Base-by-base conservation (phyloP, 2,329 filamentous ascomycete genomes). In the Ceratocystis diversiconidia region DNA sequence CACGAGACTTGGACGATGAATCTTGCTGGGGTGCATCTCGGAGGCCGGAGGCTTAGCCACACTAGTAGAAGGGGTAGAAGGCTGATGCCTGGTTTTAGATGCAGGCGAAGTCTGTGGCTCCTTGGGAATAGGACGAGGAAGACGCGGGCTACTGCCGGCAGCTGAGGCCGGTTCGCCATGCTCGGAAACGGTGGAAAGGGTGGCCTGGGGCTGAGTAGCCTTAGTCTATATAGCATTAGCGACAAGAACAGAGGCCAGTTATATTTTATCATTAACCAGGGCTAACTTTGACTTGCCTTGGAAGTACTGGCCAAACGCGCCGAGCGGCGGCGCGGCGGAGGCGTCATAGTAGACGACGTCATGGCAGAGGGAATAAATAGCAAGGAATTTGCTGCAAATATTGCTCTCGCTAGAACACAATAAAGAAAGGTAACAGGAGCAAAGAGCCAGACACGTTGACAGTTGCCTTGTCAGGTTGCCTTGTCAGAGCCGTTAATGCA, bases 21-120 rank as follows among this genome's bases (percentile, higher is more conserved):
- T 83, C 73, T 88, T 89, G 77, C 88, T 89, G 7, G 92, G 92
- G 73, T 96, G 92, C 92, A 96, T 96, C 74, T 96, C 91, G 67
- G 86, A 84, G 69, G 81, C 81, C 61, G 87, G 79, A 28, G 90
- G 88, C 76, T 88, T 87, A 70, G 87, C 77, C 5, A 85, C 81
- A 3, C 85, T 84, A 15, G 80, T 82, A 50, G 79, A 80, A 4
- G 90, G 90, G 1, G 88, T 87, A 3, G 77, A 76, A 61, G 70
- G 70, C 46, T 68, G 67, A 32, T 65, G 61, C n/a, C 60, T 65
- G 57, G 65, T 59, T 15, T 12, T 22, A n/a, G 63, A 65, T 28
- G 57, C 62, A 1, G 66, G 63, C 50, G 66, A 63, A 7, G 63
- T 63, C 52, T 61, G 66, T 12, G 66, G 52, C 30, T 63, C 55